Conservation (phyloP, 2,329 filamentous ascomycete species). For the Cylindrodendrum hubeiense region DNA sequence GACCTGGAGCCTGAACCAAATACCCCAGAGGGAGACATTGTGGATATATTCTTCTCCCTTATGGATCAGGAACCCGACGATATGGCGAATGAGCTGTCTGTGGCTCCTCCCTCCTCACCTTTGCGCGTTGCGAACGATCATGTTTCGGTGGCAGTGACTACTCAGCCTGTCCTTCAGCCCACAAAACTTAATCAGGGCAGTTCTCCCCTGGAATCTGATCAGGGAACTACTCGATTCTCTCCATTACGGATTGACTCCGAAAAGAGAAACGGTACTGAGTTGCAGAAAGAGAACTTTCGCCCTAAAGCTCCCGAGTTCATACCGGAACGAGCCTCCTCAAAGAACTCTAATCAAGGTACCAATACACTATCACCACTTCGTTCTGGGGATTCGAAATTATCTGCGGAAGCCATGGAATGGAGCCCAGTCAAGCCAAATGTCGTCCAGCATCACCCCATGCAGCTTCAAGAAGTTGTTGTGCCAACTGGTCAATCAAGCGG, state of each 20-base stretch:
- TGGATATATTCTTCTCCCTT: constrained; percentile 37
- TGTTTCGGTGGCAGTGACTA: background rate
- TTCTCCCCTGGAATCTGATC: background rate
- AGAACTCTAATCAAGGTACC: background rate
- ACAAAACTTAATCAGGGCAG: background rate
- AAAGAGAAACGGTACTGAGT: constrained; percentile 19
- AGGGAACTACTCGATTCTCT: background rate
- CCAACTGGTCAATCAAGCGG: constrained; percentile 21
- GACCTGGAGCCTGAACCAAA: background rate
- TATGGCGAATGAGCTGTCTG: constrained; percentile 1
- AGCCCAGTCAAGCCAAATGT: background rate
- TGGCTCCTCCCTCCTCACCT: background rate
- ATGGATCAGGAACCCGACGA: constrained; percentile 18
- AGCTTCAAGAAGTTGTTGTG: background rate
- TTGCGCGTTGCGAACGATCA: background rate
- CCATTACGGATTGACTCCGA: background rate
- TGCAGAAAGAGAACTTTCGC: constrained; percentile 21
- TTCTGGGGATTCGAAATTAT: background rate
- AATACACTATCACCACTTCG: background rate
- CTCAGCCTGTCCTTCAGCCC: background rate
- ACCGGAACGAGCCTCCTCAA: constrained; percentile 3
- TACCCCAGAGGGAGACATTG: constrained; percentile 19
- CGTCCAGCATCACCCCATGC: background rate
- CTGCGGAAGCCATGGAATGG: constrained; percentile 3
- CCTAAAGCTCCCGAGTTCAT: constrained; percentile 36